Percentiles rank a stretch among this genome's conserved stretches.
phyloP scores from a whole-genome alignment of 352 stramenopile species.

The Globisporangium ultimum region DNA sequence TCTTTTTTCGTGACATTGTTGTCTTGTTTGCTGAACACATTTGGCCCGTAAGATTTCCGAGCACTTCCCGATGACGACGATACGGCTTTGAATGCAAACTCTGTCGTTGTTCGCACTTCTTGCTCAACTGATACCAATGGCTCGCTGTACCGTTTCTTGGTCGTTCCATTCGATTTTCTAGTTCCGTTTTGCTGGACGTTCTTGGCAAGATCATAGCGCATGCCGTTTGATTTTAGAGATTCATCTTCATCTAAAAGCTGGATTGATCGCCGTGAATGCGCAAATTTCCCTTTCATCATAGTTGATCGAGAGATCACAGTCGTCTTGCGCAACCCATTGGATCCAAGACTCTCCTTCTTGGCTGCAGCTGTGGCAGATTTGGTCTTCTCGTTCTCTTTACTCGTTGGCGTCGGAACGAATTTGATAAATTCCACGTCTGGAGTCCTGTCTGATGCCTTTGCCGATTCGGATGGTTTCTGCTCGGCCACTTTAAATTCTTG shows the following conservation, averaged over 20 bases:
- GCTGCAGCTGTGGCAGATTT: background rate
- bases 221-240: background rate
- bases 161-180: constrained; percentile 8
- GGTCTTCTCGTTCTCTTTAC: constrained; percentile 4
- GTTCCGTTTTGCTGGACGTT: background rate
- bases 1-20: background rate
- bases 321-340: constrained; percentile 40
- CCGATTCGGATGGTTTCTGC: background rate
- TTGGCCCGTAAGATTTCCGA: background rate
- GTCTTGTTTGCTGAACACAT: background rate
- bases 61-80: constrained; percentile 4
- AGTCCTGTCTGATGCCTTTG: background rate
- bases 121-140: constrained; percentile 8
- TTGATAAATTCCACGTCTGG: constrained; percentile 3
- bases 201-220: background rate
- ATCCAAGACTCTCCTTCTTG: constrained; percentile 18
- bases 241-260: constrained; percentile 29
- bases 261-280: constrained; percentile 33
- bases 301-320: constrained; percentile 24
- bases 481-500: background rate
- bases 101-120: background rate
- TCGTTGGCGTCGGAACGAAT: background rate
- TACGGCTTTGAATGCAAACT: constrained; percentile 9
- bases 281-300: constrained; percentile 38
- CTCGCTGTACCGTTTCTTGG: constrained; percentile 16